Conservation (phyloP, 2,329 filamentous ascomycete genomes). For the Penicillium glabrum region DNA sequence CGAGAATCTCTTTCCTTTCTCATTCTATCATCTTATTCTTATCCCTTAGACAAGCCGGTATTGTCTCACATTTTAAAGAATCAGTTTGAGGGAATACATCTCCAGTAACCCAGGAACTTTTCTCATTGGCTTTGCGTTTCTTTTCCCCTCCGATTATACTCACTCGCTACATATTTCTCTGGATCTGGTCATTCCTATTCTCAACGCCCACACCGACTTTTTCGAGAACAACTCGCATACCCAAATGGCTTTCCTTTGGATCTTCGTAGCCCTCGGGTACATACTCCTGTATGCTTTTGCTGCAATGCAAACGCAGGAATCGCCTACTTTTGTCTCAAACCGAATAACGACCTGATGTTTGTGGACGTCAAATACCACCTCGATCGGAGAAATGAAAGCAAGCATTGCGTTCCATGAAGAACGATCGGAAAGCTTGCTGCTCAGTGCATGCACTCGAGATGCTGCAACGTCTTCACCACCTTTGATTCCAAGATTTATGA, state of each 20-base stretch:
- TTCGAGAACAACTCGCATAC: background rate
- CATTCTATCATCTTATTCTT: background rate
- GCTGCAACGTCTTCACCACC: background rate
- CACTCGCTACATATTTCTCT: background rate
- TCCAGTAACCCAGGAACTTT: background rate
- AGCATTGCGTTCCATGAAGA: background rate
- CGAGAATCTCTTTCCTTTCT: background rate
- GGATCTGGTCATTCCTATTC: background rate
- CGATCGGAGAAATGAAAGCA: background rate
- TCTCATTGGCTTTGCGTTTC: background rate
- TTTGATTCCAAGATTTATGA: background rate
- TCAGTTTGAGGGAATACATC: background rate
- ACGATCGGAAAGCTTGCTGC: background rate
- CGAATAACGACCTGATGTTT: constrained; percentile 22
- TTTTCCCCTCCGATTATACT: background rate
- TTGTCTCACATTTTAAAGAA: constrained; percentile 1
- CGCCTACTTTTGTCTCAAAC: constrained; percentile 7
- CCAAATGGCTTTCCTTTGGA: constrained; percentile 31
- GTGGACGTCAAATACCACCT: background rate
- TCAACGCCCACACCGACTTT: constrained; percentile 7
- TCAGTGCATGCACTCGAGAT: background rate
- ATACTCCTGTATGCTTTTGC: constrained; percentile 38
- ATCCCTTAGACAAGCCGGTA: constrained; percentile 2
- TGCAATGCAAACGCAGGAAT: constrained; percentile 19
- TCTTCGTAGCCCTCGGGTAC: constrained; percentile 37